Evolutionary conservation across 1,284 basidiomycete genomes (phyloP), one percentile per base, ranked within the genome.

Genomic region (Apiotrichum laibachii): DNA sequence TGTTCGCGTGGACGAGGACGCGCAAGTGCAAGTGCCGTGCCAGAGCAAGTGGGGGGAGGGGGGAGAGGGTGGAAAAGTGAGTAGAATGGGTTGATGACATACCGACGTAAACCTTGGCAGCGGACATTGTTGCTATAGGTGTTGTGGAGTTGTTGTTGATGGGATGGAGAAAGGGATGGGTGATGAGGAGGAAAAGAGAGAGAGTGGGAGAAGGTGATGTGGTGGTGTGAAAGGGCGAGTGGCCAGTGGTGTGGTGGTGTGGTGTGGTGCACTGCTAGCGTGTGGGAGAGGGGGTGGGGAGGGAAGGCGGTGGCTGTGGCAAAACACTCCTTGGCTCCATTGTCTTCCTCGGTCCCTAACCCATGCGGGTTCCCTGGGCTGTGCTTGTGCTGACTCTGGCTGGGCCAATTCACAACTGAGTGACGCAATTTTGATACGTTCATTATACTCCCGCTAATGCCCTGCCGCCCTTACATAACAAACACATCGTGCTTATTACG

Each of bases 31-130:
- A 12, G 1, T 19, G n/a, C 11, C 39, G 26, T 31, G 37, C 33
- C 26, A 35, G 26, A n/a, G 46, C 51, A 16, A 19, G 55, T 21
- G 31, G 49, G 21, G 35, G 19, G 42, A 13, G 10, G 37, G 13
- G 21, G 34, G 13, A 55, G n/a, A 49, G 46, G 43, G 19, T 18
- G 18, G 45, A 37, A 13, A 21, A 11, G 19, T 31, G 26, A 46
- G 37, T 18, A 64, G 26, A 7, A 31, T 31, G 26, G 26, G 26
- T 31, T 31, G 26, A 31, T 31, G 26, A 31, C 63, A 55, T 55
- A 64, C 63, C 63, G 57, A 64, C 63, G 53, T 64, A 64, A 59
- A 64, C 63, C 57, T 64, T 64, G 33, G 63, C 59, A 57, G 63
- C 63, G 31, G 63, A 61, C 60, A 61, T 64, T 53, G 51, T 61